Evolutionary conservation across 805 yeast genomes (phyloP), one percentile per base, ranked within the genome.

Genomic region (Pichia kluyveri): DNA sequence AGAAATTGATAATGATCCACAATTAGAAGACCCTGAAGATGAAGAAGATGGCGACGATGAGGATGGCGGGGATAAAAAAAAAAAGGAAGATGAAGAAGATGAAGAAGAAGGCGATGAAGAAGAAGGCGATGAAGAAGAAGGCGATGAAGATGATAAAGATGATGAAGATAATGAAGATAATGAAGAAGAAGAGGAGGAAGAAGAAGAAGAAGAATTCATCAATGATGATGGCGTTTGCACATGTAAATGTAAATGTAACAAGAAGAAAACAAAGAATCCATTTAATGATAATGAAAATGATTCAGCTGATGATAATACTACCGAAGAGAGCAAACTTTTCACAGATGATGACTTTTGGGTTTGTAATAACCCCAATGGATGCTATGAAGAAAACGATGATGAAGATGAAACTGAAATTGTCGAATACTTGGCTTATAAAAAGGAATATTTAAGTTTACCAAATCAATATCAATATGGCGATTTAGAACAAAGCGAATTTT

Each of bases 131-230:
- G 36, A 12, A n/a, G 26, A 41, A 4, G 6, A 31, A 7, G 8
- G 19, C 7, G 31, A 39, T 10, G 44, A 43, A 36, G 47, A 51
- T 15, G 36, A 42, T 17, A 36, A 19, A 5, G 41, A 40, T 2
- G 38, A 34, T 27, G 37, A 34, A 5, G 8, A 32, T 2, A 15
- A 32, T 11, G n/a, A 32, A 8, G 34, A 40, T 9, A 17, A 19
- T 19, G 40, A 38, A 23, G 44, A 43, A 32, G 51, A 51, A 14
- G 36, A 42, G n/a, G 39, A 19, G 4, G 41, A 40, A 5, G 38
- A 34, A 27, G 37, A 34, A 34, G 37, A 34, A 34, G 8, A 34
- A 4, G 17, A 34, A 15, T 34, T 10, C 15, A 34, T 34, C 12
- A 14, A 34, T 15, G 37, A 34, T 12, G 37, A 34, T 34, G 37